A percentile compares a stretch with the other conserved stretches of the same genome.
These are phyloP conservation scores for Gastroboletus turbinatus DNA, from an alignment of 1,284 basidiomycete species.

Conservation along the genomic window DNA sequence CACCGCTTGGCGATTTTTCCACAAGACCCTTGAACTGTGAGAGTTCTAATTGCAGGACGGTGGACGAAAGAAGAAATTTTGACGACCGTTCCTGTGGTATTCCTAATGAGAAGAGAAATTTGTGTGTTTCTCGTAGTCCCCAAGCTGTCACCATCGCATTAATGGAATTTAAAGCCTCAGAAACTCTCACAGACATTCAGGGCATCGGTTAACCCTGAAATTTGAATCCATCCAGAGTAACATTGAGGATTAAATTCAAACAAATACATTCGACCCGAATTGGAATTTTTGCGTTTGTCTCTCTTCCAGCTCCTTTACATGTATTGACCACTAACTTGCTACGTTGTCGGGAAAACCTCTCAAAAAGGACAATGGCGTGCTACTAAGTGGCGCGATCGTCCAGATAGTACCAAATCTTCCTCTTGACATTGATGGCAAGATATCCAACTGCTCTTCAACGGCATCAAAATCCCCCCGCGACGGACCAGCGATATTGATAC, in stretches of 20 bases:
- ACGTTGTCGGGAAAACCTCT: background rate
- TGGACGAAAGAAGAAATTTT: too few relatives aligned
- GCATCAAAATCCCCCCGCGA: background rate
- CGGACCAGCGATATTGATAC: background rate
- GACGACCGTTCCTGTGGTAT: background rate
- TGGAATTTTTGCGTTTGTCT: background rate
- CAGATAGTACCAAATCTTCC: background rate
- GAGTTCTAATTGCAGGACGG: background rate
- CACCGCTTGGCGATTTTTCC: background rate
- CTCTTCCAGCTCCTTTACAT: background rate
- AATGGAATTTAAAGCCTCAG: background rate
- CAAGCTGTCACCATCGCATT: background rate
- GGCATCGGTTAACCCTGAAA: background rate
- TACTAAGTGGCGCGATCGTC: background rate
- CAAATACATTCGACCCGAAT: background rate
- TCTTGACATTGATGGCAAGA: background rate
- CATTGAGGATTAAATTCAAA: background rate
- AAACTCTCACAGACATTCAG: conserved; percentile 13
- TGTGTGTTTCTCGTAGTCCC: background rate
- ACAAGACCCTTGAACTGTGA: background rate
- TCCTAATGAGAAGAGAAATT: background rate
- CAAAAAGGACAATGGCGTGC: background rate
- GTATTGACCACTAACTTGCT: background rate
- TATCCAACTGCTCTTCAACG: background rate
- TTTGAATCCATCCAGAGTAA: background rate